These are phyloP conservation scores for Paramecium tetraurelia DNA, from an alignment of 73 alveolate genomes.

Conservation along the genomic window DNA sequence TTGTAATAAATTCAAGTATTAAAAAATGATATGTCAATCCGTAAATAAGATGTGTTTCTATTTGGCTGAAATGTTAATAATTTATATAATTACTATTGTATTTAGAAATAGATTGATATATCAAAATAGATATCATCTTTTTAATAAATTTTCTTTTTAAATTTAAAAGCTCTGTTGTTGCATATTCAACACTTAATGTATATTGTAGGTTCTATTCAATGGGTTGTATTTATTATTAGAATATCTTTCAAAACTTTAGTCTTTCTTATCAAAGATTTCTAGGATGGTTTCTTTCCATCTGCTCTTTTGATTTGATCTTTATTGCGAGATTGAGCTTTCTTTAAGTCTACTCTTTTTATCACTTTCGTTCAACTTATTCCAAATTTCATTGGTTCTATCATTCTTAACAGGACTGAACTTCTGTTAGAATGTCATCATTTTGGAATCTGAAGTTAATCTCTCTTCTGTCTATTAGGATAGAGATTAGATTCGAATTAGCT, in stretches of 20 bases:
- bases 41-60: too few species aligned
- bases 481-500: background rate
- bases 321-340: background rate
- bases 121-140: conserved; percentile 19
- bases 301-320: background rate
- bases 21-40: too few species aligned
- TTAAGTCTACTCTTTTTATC: background rate
- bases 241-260: background rate
- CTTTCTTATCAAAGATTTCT: conserved; percentile 1
- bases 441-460: conserved; percentile 17
- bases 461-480: background rate
- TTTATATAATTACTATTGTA: background rate
- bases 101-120: background rate
- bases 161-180: conserved; percentile 8
- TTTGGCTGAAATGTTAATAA: background rate
- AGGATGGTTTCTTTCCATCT: conserved; percentile 7
- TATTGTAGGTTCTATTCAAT: background rate
- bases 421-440: background rate
- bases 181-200: background rate
- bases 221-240: background rate
- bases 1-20: too few species aligned
- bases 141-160: conserved; percentile 11
- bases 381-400: background rate
- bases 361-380: background rate
- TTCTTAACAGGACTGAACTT: background rate